Percentiles rank a stretch among this genome's conserved stretches.
phyloP scores from a whole-genome alignment of 768 basidiomycete species.

The Astraeus odoratus region DNA sequence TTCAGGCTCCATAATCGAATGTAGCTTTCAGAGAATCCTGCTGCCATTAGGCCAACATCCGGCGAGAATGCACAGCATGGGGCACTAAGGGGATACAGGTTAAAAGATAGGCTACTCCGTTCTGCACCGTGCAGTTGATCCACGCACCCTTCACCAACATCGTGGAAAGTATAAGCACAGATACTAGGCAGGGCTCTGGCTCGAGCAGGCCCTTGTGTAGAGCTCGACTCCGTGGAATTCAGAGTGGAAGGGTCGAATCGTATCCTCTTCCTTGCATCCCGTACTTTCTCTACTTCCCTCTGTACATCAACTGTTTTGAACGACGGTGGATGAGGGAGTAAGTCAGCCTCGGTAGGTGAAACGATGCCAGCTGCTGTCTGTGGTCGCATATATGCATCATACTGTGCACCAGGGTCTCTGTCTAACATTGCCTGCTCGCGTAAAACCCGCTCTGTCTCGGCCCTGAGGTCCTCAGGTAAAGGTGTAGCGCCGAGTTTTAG shows the following conservation, averaged over 20 bases:
- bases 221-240: constrained; percentile 48
- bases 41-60: constrained; percentile 89
- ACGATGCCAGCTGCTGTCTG: constrained; percentile 46
- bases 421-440: constrained; percentile 78
- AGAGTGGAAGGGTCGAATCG: constrained; percentile 72
- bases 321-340: constrained; percentile 72
- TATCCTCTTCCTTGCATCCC: constrained; percentile 90
- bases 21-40: constrained; percentile 93
- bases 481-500: constrained; percentile 85
- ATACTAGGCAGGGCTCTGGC: constrained; percentile 82
- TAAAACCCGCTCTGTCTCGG: constrained; percentile 73
- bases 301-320: constrained; percentile 87
- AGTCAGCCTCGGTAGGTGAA: constrained; percentile 62
- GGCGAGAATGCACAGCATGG: constrained; percentile 85
- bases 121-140: background rate
- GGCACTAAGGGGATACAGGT: constrained; percentile 39
- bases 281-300: constrained; percentile 82
- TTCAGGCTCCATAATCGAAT: constrained; percentile 93
- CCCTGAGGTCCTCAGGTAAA: constrained; percentile 68
- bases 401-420: constrained; percentile 58
- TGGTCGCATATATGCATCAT: constrained; percentile 53
- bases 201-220: constrained; percentile 48
- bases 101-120: constrained; percentile 6
- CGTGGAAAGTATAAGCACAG: constrained; percentile 92
- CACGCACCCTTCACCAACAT: constrained; percentile 87